These are phyloP conservation scores for Sophora flavescens DNA, from an alignment of 306 rosid species.

Conservation along the genomic window DNA sequence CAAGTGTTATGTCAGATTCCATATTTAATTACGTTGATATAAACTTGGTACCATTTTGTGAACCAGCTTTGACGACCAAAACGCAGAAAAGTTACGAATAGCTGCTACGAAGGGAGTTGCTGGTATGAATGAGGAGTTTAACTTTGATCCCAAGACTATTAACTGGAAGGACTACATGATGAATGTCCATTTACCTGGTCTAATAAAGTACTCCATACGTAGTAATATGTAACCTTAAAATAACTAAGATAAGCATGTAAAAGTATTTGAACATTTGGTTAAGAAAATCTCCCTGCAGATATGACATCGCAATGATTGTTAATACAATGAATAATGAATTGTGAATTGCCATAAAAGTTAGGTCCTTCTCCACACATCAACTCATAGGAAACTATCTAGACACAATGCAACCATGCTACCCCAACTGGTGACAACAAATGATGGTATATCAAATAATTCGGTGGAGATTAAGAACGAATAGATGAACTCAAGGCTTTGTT, in stretches of 20 bases:
- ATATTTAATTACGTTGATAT: not conserved
- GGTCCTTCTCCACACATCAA: too few species aligned
- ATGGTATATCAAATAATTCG: not conserved
- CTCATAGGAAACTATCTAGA: too few species aligned
- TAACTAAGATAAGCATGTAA: too few species aligned
- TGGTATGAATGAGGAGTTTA: conserved; percentile 9
- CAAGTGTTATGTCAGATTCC: not conserved
- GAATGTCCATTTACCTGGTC: conserved; percentile 50
- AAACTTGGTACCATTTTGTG: not conserved
- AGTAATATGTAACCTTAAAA: conserved; percentile 11
- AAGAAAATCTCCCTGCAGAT: not conserved
- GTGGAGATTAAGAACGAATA: too few species aligned
- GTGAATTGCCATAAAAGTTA: too few species aligned
- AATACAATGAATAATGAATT: too few species aligned
- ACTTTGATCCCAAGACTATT: conserved; percentile 52
- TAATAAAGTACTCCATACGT: conserved; percentile 28
- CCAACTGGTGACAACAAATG: not conserved
- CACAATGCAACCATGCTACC: not conserved
- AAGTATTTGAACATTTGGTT: too few species aligned
- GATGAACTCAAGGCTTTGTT: too few species aligned
- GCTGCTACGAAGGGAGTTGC: conserved; percentile 12
- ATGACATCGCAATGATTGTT: not conserved
- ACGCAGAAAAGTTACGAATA: conserved; percentile 46
- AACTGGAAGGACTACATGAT: conserved; percentile 56
- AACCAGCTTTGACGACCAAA: conserved; percentile 54